These are phyloP conservation scores for Akanthomyces dipterigenus DNA, from an alignment of 2,329 filamentous ascomycete species.

Conservation along the genomic window DNA sequence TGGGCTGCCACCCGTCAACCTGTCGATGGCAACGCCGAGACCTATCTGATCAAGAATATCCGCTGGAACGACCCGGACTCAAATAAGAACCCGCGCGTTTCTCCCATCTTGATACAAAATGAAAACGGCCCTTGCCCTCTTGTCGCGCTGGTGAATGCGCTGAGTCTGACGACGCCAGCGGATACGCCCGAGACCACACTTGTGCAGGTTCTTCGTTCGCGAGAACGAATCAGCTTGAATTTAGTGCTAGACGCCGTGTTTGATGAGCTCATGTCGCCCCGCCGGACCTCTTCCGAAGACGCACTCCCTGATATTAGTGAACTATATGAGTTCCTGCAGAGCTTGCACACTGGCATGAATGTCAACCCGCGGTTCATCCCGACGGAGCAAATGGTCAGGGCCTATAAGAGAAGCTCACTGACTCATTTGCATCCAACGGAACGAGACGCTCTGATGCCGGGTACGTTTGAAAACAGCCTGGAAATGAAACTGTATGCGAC, in stretches of 20 bases:
- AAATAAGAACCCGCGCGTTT: conserved; percentile 59
- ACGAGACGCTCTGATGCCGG: conserved; percentile 46
- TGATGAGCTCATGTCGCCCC: conserved; percentile 80
- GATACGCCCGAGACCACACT: conserved; percentile 59
- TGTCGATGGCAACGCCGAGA: conserved; percentile 54
- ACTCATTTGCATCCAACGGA: conserved; percentile 46
- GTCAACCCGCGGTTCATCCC: conserved; percentile 87
- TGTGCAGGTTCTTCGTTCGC: conserved; percentile 66
- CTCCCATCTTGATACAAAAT: conserved; percentile 87
- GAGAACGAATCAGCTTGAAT: conserved; percentile 83
- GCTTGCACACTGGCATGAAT: conserved; percentile 94
- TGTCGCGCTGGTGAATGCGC: conserved; percentile 85
- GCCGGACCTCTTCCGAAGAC: conserved; percentile 55
- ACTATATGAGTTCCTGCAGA: conserved; percentile 79
- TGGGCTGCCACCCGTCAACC: conserved; percentile 36
- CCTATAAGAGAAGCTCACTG: conserved; percentile 45
- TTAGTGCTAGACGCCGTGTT: conserved; percentile 84
- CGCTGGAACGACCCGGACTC: conserved; percentile 67
- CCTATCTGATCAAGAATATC: conserved; percentile 89
- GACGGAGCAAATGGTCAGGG: conserved; percentile 37
- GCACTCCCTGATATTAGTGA: conserved; percentile 80
- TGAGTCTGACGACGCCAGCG: conserved; percentile 73
- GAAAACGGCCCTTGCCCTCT: conserved; percentile 91
- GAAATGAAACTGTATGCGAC: conserved; percentile 90
- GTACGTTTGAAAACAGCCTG: conserved; percentile 77